Evolutionary conservation across 2,329 filamentous ascomycete species (phyloP).

Genomic region (Calonectria honghensis): DNA sequence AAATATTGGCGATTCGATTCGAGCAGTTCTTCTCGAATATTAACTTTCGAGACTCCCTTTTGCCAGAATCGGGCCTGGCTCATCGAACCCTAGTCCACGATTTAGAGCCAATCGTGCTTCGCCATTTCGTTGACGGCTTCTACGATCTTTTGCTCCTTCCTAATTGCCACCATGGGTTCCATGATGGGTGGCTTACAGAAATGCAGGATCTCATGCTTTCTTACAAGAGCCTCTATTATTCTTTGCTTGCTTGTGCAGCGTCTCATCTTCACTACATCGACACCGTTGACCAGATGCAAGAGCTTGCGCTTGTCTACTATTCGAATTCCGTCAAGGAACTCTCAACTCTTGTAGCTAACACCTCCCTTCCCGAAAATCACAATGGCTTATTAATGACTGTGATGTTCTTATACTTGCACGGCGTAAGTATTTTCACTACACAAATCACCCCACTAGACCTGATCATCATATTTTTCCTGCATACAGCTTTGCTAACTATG

Average conservation of each 20-base stretch:
- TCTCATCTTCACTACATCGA: constrained; percentile 52
- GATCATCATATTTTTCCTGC: not conserved
- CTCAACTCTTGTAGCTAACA: constrained; percentile 40
- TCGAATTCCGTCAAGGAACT: constrained; percentile 48
- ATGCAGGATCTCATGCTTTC: constrained; percentile 55
- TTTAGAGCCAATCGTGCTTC: constrained; percentile 42
- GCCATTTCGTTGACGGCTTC: constrained; percentile 50
- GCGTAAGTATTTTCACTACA: constrained; percentile 40
- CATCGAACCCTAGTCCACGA: constrained; percentile 40
- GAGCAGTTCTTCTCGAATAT: not conserved
- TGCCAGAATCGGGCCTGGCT: constrained; percentile 30
- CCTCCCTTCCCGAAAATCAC: constrained; percentile 43
- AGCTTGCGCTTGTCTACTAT: constrained; percentile 51
- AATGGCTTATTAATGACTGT: constrained; percentile 53
- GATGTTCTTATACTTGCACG: constrained; percentile 53
- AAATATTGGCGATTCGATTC: not conserved
- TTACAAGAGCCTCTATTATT: constrained; percentile 55
- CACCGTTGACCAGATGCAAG: constrained; percentile 43
- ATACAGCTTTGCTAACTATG: not conserved
- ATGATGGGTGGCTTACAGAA: constrained; percentile 55
- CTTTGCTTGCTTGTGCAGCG: constrained; percentile 55
- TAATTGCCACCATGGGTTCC: constrained; percentile 55
- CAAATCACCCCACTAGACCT: not conserved
- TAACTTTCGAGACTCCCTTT: not conserved
- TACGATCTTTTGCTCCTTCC: constrained; percentile 53